These are phyloP conservation scores for Penicillium sclerotiorum DNA, from an alignment of 2,329 filamentous ascomycete genomes.

Conservation along the genomic window DNA sequence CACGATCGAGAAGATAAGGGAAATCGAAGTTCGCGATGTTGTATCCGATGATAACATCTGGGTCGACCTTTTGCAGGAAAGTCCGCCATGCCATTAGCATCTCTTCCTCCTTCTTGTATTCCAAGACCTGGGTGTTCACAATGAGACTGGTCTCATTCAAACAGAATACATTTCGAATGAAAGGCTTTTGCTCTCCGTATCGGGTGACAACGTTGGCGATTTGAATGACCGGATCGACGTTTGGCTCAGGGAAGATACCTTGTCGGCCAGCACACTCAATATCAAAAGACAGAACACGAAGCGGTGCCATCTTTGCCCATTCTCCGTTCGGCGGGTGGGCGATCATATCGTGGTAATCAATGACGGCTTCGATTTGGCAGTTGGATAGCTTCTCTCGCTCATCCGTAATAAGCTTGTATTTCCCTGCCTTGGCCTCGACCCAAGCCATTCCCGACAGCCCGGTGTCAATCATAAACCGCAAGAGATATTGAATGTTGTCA, in stretches of 20 bases:
- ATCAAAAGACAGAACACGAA: conserved; percentile 93
- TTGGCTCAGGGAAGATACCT: conserved; percentile 92
- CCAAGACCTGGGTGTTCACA: conserved; percentile 89
- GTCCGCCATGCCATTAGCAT: conserved; percentile 94
- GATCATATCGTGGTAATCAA: conserved; percentile 80
- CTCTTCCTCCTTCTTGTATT: conserved; percentile 77
- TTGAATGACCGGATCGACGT: conserved; percentile 92
- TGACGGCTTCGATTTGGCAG: conserved; percentile 91
- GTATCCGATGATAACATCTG: conserved; percentile 97
- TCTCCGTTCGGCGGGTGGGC: conserved; percentile 88
- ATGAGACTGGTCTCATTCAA: conserved; percentile 90
- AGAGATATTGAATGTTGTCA: conserved; percentile 91
- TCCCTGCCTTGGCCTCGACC: conserved; percentile 79
- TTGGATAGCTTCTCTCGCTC: conserved; percentile 75
- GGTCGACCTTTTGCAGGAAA: conserved; percentile 86
- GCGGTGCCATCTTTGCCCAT: conserved; percentile 96
- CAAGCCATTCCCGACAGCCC: conserved; percentile 95
- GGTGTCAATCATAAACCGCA: conserved; percentile 98
- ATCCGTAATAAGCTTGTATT: conserved; percentile 68
- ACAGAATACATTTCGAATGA: conserved; percentile 95
- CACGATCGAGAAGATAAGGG: conserved; percentile 87
- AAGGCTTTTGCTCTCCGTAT: conserved; percentile 94
- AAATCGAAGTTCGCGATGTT: conserved; percentile 99
- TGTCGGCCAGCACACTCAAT: conserved; percentile 98
- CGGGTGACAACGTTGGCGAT: conserved; percentile 95